Percentiles rank a stretch among this genome's conserved stretches.
Evolutionary conservation across 805 yeast genomes (phyloP).

Genomic region (Wickerhamomyces kurtzmanii): DNA sequence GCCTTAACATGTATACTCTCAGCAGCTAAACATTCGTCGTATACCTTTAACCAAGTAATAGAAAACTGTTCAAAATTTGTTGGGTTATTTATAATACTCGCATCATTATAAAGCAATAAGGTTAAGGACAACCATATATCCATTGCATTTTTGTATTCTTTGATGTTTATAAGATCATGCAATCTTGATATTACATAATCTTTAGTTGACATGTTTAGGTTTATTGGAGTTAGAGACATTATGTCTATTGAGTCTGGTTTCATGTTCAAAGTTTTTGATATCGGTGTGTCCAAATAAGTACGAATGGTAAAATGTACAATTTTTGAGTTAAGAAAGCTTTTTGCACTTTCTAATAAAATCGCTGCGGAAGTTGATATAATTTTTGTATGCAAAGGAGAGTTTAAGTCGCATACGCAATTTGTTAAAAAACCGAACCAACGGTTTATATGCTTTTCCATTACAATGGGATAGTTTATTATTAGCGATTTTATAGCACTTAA

Average conservation of each 20-base stretch:
- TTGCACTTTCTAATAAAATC: conserved; percentile 9
- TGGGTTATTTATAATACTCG: too few relatives aligned
- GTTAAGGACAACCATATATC: conserved; percentile 16
- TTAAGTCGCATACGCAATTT: conserved; percentile 11
- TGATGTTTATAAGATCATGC: conserved; percentile 1
- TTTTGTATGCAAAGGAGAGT: conserved; percentile 6
- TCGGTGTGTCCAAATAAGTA: conserved; percentile 1
- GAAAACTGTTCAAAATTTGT: too few relatives aligned
- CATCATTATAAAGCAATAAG: conserved; percentile 6
- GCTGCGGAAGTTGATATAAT: conserved; percentile 3
- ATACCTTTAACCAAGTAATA: too few relatives aligned
- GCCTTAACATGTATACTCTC: too few relatives aligned
- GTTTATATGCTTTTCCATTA: conserved; percentile 18
- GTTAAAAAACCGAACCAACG: conserved; percentile 11
- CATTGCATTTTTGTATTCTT: conserved; percentile 4
- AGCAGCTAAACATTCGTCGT: too few relatives aligned
- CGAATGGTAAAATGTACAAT: conserved; percentile 10
- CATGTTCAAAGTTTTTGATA: conserved; percentile 6
- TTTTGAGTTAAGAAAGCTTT: conserved; percentile 9
- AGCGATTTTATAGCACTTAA: conserved; percentile 11
- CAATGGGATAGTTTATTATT: conserved; percentile 6
- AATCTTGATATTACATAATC: conserved; percentile 4
- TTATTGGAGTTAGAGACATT: not conserved
- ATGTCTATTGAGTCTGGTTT: too few relatives aligned
- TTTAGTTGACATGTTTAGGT: conserved; percentile 5